Conservation (phyloP, 495 filamentous ascomycete genomes). For the Amniculicola lignicola region DNA sequence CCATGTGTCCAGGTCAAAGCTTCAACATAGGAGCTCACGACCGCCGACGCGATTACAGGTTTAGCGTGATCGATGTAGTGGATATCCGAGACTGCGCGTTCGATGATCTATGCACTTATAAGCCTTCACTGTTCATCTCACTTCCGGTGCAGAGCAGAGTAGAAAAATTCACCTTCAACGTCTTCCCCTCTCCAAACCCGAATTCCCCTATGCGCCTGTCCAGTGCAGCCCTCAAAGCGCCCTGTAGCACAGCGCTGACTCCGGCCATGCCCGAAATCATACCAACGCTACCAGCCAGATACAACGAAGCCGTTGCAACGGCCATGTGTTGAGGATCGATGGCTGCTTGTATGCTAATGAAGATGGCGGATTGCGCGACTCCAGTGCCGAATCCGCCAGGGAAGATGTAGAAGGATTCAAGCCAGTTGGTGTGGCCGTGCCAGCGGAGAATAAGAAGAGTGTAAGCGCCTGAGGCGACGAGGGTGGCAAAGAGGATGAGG, state of each 20-base stretch:
- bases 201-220: background rate
- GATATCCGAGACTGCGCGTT: slow-evolving; percentile 2
- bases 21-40: slow-evolving; percentile 9
- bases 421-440: slow-evolving; percentile 58
- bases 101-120: slow-evolving; percentile 1
- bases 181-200: slow-evolving; percentile 2
- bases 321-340: slow-evolving; percentile 19
- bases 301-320: slow-evolving; percentile 25
- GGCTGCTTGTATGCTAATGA: slow-evolving; percentile 27
- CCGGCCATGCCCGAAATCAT: slow-evolving; percentile 18
- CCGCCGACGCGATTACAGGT: background rate
- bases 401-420: slow-evolving; percentile 62
- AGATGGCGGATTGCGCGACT: slow-evolving; percentile 27
- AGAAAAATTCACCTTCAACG: background rate
- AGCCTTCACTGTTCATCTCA: background rate
- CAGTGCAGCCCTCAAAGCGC: slow-evolving; percentile 3
- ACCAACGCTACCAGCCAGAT: slow-evolving; percentile 19
- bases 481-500: slow-evolving; percentile 51
- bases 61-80: slow-evolving; percentile 17
- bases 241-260: slow-evolving; percentile 17
- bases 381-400: slow-evolving; percentile 43
- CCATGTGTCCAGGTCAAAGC: slow-evolving; percentile 23
- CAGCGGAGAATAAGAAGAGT: slow-evolving; percentile 56
- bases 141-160: background rate
- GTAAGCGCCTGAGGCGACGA: slow-evolving; percentile 53